Conservation (phyloP, 768 basidiomycete species). For the Pleurotus platypus region DNA sequence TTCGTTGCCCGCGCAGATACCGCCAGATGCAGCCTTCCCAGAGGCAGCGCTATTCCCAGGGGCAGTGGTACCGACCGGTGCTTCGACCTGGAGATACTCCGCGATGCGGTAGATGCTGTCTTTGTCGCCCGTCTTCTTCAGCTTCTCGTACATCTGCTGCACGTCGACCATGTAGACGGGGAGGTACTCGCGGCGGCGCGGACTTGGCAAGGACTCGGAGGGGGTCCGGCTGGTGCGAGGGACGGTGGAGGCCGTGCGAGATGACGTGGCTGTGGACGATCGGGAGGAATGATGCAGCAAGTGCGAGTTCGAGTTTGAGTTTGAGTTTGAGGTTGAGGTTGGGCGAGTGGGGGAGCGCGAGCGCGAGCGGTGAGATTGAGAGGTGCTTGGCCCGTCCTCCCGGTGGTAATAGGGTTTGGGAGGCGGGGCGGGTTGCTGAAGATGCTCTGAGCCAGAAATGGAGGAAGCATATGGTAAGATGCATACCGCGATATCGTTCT, state of each 20-base stretch:
- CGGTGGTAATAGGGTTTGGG: not conserved
- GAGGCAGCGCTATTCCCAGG: no score
- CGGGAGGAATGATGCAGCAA: not conserved
- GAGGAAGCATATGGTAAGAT: not conserved
- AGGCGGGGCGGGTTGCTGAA: not conserved
- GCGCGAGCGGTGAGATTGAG: not conserved
- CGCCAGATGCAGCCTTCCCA: no score
- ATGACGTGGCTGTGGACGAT: not conserved
- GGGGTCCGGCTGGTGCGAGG: not conserved
- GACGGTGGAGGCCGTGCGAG: not conserved
- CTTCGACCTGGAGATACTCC: not conserved
- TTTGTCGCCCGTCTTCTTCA: not conserved
- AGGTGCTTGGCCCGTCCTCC: not conserved
- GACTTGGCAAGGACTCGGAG: no score
- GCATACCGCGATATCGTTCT: not conserved
- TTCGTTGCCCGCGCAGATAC: not conserved
- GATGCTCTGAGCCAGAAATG: not conserved
- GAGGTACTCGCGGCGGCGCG: not conserved
- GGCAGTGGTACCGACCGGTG: not conserved
- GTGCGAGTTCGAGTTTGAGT: not conserved
- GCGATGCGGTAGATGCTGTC: not conserved
- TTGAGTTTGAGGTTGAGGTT: not conserved
- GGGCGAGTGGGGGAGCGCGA: not conserved
- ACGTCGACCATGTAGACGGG: slow-evolving; percentile 2
- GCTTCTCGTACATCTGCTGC: not conserved